Percentiles rank a stretch among this genome's conserved stretches.
These are phyloP conservation scores for Caryocar brasiliense DNA, from an alignment of 441 rosid genomes.

Conservation along the genomic window DNA sequence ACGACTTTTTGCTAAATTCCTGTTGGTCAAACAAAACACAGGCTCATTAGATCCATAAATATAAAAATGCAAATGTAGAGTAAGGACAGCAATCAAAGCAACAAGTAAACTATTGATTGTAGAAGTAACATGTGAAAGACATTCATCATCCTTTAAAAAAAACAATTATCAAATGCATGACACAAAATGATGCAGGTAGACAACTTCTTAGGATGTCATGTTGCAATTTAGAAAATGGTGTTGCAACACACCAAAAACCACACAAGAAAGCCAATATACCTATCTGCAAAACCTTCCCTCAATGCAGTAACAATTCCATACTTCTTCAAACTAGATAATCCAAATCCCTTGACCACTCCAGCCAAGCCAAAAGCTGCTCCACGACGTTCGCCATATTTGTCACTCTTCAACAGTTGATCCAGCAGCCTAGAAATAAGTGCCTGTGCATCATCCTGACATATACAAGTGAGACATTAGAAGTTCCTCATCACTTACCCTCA, in stretches of 20 bases:
- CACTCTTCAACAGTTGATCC: conserved; percentile 85
- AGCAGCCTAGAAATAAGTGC: conserved; percentile 65
- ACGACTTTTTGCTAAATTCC: conserved; percentile 88
- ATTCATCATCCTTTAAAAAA: no score
- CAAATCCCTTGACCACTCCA: conserved; percentile 89
- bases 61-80: not conserved
- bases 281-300: conserved; percentile 71
- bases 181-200: not conserved
- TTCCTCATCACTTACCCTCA: no score
- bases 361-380: conserved; percentile 99
- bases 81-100: no score
- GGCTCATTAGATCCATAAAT: not conserved
- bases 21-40: conserved; percentile 21
- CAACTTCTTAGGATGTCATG: conserved; percentile 1
- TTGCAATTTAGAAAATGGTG: no score
- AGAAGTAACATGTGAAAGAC: no score
- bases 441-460: conserved; percentile 74
- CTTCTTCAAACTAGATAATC: conserved; percentile 81
- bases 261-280: conserved; percentile 30
- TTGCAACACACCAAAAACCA: not conserved
- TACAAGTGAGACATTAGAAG: no score
- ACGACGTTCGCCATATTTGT: conserved; percentile 96
- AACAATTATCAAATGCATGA: no score
- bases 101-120: no score
- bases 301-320: conserved; percentile 53